A percentile compares a stretch with the other conserved stretches of the same genome.
Conservation (phyloP, 768 basidiomycete genomes). For the Lactarius trivialis region DNA sequence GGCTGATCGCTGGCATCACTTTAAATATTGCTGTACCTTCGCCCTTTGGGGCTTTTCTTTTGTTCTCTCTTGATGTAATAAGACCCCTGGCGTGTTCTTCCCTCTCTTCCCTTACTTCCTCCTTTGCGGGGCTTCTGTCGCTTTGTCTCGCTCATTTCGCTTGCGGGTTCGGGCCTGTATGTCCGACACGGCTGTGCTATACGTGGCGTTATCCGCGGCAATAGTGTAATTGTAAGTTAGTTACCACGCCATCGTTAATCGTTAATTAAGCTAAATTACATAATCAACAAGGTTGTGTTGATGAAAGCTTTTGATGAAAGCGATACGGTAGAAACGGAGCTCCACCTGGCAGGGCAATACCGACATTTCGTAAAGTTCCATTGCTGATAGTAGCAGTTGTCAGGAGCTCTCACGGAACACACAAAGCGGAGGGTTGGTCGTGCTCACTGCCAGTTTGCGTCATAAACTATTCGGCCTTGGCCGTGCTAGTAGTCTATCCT, state of each 20-base stretch:
- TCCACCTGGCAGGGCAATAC: not conserved
- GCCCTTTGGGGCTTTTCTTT: not conserved
- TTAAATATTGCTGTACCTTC: not conserved
- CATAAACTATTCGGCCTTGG: not conserved
- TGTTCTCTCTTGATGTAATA: not conserved
- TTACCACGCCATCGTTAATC: not conserved
- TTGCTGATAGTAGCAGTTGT: not conserved
- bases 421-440: not conserved
- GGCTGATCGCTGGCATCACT: not conserved
- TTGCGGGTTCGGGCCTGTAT: not conserved
- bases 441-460: not conserved
- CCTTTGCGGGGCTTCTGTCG: not conserved
- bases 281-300: not conserved
- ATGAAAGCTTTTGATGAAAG: not conserved
- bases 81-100: not conserved
- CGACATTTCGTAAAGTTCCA: not conserved
- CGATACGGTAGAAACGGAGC: not conserved
- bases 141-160: not conserved
- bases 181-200: not conserved
- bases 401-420: not conserved
- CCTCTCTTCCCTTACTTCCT: not conserved
- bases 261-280: not conserved
- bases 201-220: too few relatives aligned
- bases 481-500: not conserved
- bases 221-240: too few relatives aligned